phyloP scores from a whole-genome alignment of 257 asterid species.

The Lithospermum erythrorhizon region DNA sequence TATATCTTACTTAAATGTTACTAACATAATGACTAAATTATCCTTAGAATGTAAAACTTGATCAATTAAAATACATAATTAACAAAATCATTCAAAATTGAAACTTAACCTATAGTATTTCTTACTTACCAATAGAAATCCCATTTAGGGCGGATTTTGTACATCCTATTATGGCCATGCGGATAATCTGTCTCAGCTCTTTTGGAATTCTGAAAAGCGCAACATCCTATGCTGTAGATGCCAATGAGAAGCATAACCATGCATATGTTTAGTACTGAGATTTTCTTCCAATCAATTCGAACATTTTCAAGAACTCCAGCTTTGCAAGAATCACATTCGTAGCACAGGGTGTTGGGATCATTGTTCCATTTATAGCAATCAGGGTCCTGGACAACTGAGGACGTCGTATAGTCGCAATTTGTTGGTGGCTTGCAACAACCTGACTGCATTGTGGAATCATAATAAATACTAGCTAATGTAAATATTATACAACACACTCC shows the following conservation, averaged over 20 bases:
- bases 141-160: slow-evolving; percentile 90
- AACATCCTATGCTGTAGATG: slow-evolving; percentile 77
- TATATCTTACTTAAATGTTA: too few species aligned
- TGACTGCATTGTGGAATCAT: slow-evolving; percentile 35
- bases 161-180: slow-evolving; percentile 66
- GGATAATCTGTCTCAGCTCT: slow-evolving; percentile 56
- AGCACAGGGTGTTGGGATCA: slow-evolving; percentile 55
- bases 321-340: slow-evolving; percentile 88
- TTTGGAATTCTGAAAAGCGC: slow-evolving; percentile 73
- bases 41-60: not conserved
- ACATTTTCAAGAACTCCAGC: slow-evolving; percentile 86
- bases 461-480: too few species aligned
- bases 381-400: slow-evolving; percentile 42
- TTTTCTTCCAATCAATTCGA: slow-evolving; percentile 74
- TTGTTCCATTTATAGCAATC: slow-evolving; percentile 91
- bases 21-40: too few species aligned
- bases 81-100: too few species aligned
- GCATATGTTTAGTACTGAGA: slow-evolving; percentile 70
- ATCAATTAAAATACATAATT: too few species aligned
- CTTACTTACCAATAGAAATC: slow-evolving; percentile 71
- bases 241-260: slow-evolving; percentile 74
- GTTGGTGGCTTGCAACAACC: slow-evolving; percentile 99
- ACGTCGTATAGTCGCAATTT: slow-evolving; percentile 54
- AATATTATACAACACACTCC: too few species aligned
- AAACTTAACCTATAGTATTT: not conserved